Base-by-base conservation (phyloP, 805 yeast species). In the Grigorovia yakushimaensis region DNA sequence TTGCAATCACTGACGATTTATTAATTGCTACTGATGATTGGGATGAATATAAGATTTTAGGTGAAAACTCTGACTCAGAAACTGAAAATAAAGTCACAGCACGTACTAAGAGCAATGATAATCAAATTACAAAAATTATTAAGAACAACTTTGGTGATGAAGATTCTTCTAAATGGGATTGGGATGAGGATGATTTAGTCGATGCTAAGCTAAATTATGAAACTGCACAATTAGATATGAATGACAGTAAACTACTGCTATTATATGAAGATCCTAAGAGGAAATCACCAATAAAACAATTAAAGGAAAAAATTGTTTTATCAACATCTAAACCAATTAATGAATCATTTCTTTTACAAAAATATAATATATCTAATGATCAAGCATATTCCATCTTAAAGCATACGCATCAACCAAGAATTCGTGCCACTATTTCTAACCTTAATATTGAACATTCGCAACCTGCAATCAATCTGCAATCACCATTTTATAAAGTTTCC, bases 361-460 rank as follows among this genome's bases (percentile, higher is more conserved):
- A 84, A 53, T 88, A 84, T 66, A 84, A 86, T 62, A 74, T 91
- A 38, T 88, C 97, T 7, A 93, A 93, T 65, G 98, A 93, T 65
- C 75, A 77, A 41, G 84, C 83, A 40, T 93, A 93, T 64, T 95
- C 87, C 49, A 67, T 83, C 46, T 71, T 93, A 54, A 84, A 84
- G 59, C 84, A 81, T 48, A 89, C 88, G 58, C 88, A 89, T 62
- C 95, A 88, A 62, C 80, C 94, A 38, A 91, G 87, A 70, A 86
- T 91, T 36, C 81, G 98, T 63, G 80, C 96, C 2, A 94, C 95
- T 6, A 81, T 93, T 57, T 95, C 97, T 41, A 87, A 91, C 54
- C 72, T 93, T 52, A 82, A 78, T 44, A 88, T 93, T 52, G 98
- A 93, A 58, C 98, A 93, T 64, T 78, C 97, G 0, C 73, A 81